These are phyloP conservation scores for Polymyxa betae DNA, from an alignment of 208 protist species.

Conservation along the genomic window DNA sequence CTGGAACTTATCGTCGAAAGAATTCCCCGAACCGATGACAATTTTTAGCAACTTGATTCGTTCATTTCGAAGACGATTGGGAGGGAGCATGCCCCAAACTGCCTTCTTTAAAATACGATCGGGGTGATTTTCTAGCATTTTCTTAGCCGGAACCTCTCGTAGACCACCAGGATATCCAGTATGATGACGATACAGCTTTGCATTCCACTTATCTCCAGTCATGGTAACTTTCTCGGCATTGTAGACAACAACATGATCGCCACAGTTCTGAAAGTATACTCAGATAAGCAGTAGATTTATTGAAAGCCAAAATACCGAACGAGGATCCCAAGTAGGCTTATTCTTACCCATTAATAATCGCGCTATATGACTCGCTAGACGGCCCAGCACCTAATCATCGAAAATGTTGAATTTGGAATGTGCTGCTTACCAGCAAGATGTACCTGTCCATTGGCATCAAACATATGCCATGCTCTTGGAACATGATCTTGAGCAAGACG, in stretches of 20 bases:
- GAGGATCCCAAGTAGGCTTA: background rate
- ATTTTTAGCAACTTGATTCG: constrained; percentile 1
- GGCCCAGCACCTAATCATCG: background rate
- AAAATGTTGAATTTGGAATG: background rate
- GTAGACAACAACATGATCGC: constrained; percentile 58
- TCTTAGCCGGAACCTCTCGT: constrained; percentile 52
- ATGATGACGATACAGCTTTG: constrained; percentile 57
- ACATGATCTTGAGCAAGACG: no score
- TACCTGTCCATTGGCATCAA: constrained; percentile 51
- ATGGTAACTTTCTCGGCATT: constrained; percentile 58
- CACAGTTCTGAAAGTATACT: constrained; percentile 34
- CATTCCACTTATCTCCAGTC: constrained; percentile 52
- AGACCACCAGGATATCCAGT: constrained; percentile 53
- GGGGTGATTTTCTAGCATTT: background rate
- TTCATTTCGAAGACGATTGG: background rate
- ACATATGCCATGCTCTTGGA: constrained; percentile 54
- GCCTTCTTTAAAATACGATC: constrained; percentile 43
- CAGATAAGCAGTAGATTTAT: background rate
- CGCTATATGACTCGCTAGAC: background rate
- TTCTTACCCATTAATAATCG: background rate
- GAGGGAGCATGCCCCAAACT: constrained; percentile 15
- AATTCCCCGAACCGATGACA: background rate
- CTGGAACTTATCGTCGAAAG: constrained; percentile 18
- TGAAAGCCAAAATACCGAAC: background rate
- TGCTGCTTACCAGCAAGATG: background rate